These are phyloP conservation scores for Cornus controversa DNA, from an alignment of 148 eudicot species.

Conservation along the genomic window DNA sequence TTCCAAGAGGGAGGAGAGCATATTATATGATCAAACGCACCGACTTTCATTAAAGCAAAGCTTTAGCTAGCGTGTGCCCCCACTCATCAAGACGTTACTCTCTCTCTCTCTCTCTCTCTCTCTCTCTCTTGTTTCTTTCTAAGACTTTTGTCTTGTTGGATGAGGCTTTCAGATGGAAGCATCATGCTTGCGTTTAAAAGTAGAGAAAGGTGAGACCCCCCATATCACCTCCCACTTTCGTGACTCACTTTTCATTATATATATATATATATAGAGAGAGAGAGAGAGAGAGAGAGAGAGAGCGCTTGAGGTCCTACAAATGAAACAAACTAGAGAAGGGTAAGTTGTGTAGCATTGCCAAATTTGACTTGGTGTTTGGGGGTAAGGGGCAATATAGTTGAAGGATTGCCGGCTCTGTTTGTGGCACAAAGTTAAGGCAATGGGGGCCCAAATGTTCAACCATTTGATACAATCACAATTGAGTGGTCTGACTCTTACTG, in stretches of 20 bases:
- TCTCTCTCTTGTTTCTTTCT: not conserved
- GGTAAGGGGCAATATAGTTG: slow-evolving; percentile 2
- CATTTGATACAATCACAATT: not conserved
- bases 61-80: not conserved
- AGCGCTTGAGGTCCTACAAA: not conserved
- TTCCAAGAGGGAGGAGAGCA: not conserved
- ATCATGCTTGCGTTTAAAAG: slow-evolving; percentile 20
- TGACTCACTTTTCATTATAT: not conserved
- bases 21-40: not conserved
- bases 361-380: not conserved
- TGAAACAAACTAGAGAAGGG: not conserved
- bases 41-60: not conserved
- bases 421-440: slow-evolving; percentile 1
- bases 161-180: slow-evolving; percentile 12
- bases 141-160: not conserved
- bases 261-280: not conserved
- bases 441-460: not conserved
- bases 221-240: not conserved
- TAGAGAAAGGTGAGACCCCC: slow-evolving; percentile 7
- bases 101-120: not conserved
- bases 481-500: not conserved
- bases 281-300: not conserved
- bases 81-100: not conserved
- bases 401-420: not conserved
- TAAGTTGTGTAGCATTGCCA: not conserved